phyloP scores from a whole-genome alignment of 371 early-diverging fungal species.

The Capillidium heterosporum region DNA sequence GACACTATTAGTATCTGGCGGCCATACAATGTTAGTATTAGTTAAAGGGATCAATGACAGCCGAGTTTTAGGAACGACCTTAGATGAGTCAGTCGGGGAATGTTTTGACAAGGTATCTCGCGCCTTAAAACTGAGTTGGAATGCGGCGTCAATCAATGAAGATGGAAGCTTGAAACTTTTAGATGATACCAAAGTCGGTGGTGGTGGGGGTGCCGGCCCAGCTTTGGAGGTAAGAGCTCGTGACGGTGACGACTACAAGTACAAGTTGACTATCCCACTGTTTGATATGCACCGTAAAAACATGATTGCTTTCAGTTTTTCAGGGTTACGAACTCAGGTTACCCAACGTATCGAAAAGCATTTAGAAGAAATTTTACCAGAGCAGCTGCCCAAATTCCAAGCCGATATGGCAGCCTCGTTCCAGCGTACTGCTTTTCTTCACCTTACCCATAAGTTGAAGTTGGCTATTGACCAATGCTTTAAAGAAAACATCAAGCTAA shows the following conservation, averaged over 20 bases:
- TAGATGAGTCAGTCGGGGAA: constrained; percentile 67
- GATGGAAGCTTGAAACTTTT: not conserved
- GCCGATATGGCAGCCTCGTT: constrained; percentile 60
- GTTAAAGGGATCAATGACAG: constrained; percentile 44
- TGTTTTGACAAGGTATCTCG: constrained; percentile 68
- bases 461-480: constrained; percentile 32
- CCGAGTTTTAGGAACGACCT: constrained; percentile 40
- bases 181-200: constrained; percentile 11
- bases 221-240: constrained; percentile 48
- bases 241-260: constrained; percentile 7
- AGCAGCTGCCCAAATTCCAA: constrained; percentile 6
- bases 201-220: constrained; percentile 55
- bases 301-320: constrained; percentile 50
- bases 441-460: constrained; percentile 43
- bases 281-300: constrained; percentile 24
- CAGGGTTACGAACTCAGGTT: constrained; percentile 54
- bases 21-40: constrained; percentile 53
- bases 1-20: constrained; percentile 60
- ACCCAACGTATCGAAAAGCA: constrained; percentile 21
- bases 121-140: constrained; percentile 40
- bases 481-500: constrained; percentile 16
- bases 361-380: not conserved
- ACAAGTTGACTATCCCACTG: constrained; percentile 44
- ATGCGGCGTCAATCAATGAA: constrained; percentile 7
- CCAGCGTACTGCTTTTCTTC: constrained; percentile 38